These are phyloP conservation scores for Pestalotiopsis sp. DNA, from an alignment of 2,329 filamentous ascomycete genomes.

Conservation along the genomic window DNA sequence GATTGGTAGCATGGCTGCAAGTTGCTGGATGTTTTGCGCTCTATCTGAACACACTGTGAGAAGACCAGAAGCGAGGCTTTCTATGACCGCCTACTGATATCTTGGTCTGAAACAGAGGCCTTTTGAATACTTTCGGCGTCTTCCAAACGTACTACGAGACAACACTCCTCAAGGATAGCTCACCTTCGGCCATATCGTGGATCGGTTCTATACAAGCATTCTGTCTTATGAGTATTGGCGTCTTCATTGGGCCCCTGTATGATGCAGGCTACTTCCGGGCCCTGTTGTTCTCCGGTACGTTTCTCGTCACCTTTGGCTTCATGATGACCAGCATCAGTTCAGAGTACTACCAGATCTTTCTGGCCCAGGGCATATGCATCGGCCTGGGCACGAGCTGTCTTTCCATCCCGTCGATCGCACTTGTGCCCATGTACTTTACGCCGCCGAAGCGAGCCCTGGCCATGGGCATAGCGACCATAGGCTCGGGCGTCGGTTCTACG, in stretches of 20 bases:
- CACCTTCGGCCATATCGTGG: slow-evolving; percentile 29
- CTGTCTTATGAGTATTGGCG: slow-evolving; percentile 29
- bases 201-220: slow-evolving; percentile 34
- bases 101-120: slow-evolving; percentile 16
- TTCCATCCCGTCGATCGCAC: slow-evolving; percentile 7
- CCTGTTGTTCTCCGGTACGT: slow-evolving; percentile 25
- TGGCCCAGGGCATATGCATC: slow-evolving; percentile 7
- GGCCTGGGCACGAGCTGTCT: slow-evolving; percentile 10
- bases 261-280: slow-evolving; percentile 32
- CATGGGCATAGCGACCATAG: slow-evolving; percentile 1
- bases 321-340: slow-evolving; percentile 10
- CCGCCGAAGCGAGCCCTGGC: neutral
- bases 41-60: slow-evolving; percentile 4
- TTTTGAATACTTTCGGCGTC: slow-evolving; percentile 30
- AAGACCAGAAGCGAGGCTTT: neutral
- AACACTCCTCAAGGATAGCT: slow-evolving; percentile 17
- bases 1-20: slow-evolving; percentile 27
- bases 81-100: neutral
- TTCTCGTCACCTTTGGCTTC: slow-evolving; percentile 18
- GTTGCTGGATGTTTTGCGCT: slow-evolving; percentile 19
- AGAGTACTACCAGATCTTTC: slow-evolving; percentile 8
- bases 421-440: slow-evolving; percentile 10
- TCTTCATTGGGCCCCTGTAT: slow-evolving; percentile 31
- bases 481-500: neutral
- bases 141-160: slow-evolving; percentile 33